Evolutionary conservation across 2,329 filamentous ascomycete genomes (phyloP).

Genomic region (Aureobasidium sp.): DNA sequence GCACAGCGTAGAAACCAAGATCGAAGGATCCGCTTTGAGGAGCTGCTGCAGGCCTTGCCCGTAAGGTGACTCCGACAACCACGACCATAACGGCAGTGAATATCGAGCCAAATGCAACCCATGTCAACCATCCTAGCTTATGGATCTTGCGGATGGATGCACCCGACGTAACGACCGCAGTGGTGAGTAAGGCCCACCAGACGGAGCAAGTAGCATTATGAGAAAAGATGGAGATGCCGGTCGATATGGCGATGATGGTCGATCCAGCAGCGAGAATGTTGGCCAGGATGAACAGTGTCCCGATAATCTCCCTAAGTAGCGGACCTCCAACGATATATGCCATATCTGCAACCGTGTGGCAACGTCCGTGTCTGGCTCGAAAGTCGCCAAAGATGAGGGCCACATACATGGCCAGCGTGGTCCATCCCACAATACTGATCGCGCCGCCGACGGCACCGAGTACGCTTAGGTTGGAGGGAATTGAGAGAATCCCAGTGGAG

Average conservation of each 20-base stretch:
- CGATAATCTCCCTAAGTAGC: constrained; percentile 47
- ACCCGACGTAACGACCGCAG: constrained; percentile 42
- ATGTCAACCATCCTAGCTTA: constrained; percentile 56
- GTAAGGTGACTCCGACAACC: constrained; percentile 46
- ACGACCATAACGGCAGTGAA: constrained; percentile 46
- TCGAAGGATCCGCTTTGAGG: constrained; percentile 54
- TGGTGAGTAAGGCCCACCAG: constrained; percentile 49
- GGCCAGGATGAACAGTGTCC: constrained; percentile 51
- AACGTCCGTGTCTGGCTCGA: constrained; percentile 43
- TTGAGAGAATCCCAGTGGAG: constrained; percentile 44
- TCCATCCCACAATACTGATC: constrained; percentile 43
- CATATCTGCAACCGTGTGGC: constrained; percentile 53
- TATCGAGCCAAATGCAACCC: constrained; percentile 53
- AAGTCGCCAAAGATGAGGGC: constrained; percentile 46
- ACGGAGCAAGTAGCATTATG: constrained; percentile 54
- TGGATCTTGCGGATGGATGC: constrained; percentile 53
- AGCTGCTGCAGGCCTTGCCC: constrained; percentile 53
- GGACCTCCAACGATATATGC: constrained; percentile 48
- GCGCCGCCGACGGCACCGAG: constrained; percentile 44
- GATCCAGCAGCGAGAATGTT: constrained; percentile 51
- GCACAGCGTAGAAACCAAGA: constrained; percentile 52
- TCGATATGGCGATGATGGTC: constrained; percentile 53
- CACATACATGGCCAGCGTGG: constrained; percentile 42
- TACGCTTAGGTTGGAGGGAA: constrained; percentile 43
- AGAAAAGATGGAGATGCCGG: constrained; percentile 54